phyloP scores from a whole-genome alignment of 169 alveolate genomes.

The Plasmodium berghei region DNA sequence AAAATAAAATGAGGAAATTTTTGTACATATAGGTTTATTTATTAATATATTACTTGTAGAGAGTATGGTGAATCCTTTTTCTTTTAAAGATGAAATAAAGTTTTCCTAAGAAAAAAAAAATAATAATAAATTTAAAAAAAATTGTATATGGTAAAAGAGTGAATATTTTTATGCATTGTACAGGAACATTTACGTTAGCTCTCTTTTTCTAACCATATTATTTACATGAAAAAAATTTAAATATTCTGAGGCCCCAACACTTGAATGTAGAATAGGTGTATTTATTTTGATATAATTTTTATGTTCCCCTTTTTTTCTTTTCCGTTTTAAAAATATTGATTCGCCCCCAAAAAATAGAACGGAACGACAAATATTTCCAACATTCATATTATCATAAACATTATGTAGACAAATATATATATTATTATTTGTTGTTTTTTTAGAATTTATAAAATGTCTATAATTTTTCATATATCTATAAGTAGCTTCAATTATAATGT shows the following conservation, averaged over 20 bases:
- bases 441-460: conserved; percentile 15
- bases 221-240: conserved; percentile 42
- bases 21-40: neutral
- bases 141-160: neutral
- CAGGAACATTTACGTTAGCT: neutral
- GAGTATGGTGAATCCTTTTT: conserved; percentile 11
- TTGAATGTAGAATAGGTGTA: conserved; percentile 60
- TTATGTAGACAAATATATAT: conserved; percentile 44
- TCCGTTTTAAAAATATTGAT: conserved; percentile 46
- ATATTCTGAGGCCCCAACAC: conserved; percentile 64
- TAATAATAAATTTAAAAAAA: neutral
- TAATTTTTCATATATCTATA: conserved; percentile 39
- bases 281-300: conserved; percentile 29
- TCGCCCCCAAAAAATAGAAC: conserved; percentile 66
- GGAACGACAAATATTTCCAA: conserved; percentile 53
- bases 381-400: conserved; percentile 68
- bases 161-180: neutral
- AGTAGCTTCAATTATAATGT: conserved; percentile 24
- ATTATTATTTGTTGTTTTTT: conserved; percentile 1
- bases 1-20: too few species aligned
- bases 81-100: conserved; percentile 3
- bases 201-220: conserved; percentile 16
- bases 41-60: conserved; percentile 6
- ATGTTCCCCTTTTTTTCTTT: conserved; percentile 15
- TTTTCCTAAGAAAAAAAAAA: conserved; percentile 1